Conservation (phyloP, 345 rosid species). For the Lepidium africanum region DNA sequence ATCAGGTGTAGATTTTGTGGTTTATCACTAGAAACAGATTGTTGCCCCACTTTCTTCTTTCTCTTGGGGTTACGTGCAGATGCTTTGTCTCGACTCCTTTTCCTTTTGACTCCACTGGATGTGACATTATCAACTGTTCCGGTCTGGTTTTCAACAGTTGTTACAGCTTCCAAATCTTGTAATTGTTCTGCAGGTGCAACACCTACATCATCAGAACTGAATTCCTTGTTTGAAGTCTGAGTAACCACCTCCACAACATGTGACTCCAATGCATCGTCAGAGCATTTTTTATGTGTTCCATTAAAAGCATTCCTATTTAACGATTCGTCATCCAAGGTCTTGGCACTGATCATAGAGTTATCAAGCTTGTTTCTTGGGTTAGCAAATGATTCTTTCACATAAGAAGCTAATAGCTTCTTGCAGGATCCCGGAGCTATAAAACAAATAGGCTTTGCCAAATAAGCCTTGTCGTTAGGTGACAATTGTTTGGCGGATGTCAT, state of each 20-base stretch:
- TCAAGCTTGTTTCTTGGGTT: background rate
- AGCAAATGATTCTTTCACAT: background rate
- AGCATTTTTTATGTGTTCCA: background rate
- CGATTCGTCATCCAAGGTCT: background rate
- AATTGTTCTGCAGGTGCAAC: background rate
- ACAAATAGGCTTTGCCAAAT: conserved; percentile 15
- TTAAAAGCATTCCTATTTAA: background rate
- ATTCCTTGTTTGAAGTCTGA: background rate
- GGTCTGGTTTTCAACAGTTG: conserved; percentile 1
- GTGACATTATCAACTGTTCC: background rate
- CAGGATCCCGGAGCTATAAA: conserved; percentile 1
- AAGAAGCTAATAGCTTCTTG: conserved; percentile 4
- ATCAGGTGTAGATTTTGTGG: background rate
- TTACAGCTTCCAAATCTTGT: conserved; percentile 8
- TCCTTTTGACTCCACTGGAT: conserved; percentile 21
- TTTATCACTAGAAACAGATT: conserved; percentile 3
- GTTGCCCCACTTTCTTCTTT: conserved; percentile 10
- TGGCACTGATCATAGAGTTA: background rate
- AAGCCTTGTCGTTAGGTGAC: background rate
- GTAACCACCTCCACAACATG: background rate
- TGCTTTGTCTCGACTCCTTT: background rate
- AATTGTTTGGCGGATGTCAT: background rate
- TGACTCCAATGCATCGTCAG: background rate
- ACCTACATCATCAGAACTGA: background rate
- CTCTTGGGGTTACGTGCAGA: conserved; percentile 5